phyloP scores from a whole-genome alignment of 2,329 filamentous ascomycete species.

The Apiospora arundinis region DNA sequence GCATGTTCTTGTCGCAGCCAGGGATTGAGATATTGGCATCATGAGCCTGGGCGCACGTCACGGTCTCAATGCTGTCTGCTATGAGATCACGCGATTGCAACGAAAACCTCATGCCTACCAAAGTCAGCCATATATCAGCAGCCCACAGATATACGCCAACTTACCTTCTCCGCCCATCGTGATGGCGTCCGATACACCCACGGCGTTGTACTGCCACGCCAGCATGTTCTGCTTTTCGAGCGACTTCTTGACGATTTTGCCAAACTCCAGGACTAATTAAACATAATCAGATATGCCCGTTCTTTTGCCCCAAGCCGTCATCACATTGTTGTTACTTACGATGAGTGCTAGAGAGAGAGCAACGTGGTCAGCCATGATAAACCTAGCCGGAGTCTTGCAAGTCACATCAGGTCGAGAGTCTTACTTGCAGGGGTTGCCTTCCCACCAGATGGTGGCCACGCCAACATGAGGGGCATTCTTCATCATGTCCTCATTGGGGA shows the following conservation, averaged over 20 bases:
- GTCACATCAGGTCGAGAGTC: constrained; percentile 35
- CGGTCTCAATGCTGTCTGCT: constrained; percentile 96
- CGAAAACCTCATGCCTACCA: constrained; percentile 86
- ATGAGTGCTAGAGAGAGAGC: constrained; percentile 34
- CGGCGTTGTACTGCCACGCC: constrained; percentile 92
- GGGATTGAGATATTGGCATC: constrained; percentile 97
- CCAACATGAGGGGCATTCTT: constrained; percentile 90
- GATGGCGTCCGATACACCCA: constrained; percentile 88
- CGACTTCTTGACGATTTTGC: constrained; percentile 83
- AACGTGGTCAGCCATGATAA: not conserved
- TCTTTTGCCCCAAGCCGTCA: too few relatives aligned
- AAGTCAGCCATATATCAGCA: not conserved
- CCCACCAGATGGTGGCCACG: constrained; percentile 94
- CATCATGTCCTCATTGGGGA: constrained; percentile 84
- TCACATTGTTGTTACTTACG: too few relatives aligned
- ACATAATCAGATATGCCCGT: constrained; percentile 41
- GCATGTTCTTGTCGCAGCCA: constrained; percentile 99
- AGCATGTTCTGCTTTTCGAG: constrained; percentile 86
- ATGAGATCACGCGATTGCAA: constrained; percentile 91
- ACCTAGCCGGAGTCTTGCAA: not conserved
- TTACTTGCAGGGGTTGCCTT: constrained; percentile 95
- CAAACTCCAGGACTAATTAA: constrained; percentile 77
- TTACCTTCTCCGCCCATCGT: constrained; percentile 92
- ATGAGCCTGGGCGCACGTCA: constrained; percentile 99
- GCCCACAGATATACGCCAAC: not conserved